Base-by-base conservation (phyloP, 805 yeast species). In the Candida maesae region DNA sequence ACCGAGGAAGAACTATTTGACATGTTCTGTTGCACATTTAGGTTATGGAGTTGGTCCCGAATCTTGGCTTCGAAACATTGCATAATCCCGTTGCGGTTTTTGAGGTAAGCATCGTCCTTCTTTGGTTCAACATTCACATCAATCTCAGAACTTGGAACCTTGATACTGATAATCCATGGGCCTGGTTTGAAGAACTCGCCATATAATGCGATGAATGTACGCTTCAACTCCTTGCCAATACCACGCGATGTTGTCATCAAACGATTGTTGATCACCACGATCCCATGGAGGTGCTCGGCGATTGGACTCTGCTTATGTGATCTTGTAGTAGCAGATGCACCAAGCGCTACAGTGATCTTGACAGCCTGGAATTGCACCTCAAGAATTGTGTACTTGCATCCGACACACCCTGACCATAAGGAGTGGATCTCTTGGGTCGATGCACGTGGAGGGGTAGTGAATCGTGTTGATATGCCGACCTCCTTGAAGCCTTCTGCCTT, bases 41-140 rank as follows among this genome's bases (percentile, higher is more conserved):
- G n/a, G n/a, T n/a, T n/a, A n/a, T n/a, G n/a, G n/a, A 25, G 12
- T 5, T 25, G n/a, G n/a, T 13, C 14, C 8, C 12, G n/a, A 17
- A 25, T 9, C 12, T 8, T 14, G 17, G 3, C 9, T 14, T 35
- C 14, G 19, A 35, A 26, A 17, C 5, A 3, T 14, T 7, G n/a
- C 9, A 26, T 5, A 3, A 35, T 35, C 18, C 11, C 19, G 25
- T 19, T 19, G 12, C 27, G 38, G 19, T 27, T 7, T 20, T 14
- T 26, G 19, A 35, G 31, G 23, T 10, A 5, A 3, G 28, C 38
- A 14, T 35, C 38, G 27, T 27, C 33, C 21, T 35, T 28, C 38
- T 19, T 35, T 11, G 38, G 38, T 15, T 35, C 38, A 13, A 35
- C 28, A 15, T 28, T 35, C 18, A 17, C 8, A 25, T 35, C 21